Conservation (phyloP, 257 asterid genomes). For the Nicotiana attenuata region DNA sequence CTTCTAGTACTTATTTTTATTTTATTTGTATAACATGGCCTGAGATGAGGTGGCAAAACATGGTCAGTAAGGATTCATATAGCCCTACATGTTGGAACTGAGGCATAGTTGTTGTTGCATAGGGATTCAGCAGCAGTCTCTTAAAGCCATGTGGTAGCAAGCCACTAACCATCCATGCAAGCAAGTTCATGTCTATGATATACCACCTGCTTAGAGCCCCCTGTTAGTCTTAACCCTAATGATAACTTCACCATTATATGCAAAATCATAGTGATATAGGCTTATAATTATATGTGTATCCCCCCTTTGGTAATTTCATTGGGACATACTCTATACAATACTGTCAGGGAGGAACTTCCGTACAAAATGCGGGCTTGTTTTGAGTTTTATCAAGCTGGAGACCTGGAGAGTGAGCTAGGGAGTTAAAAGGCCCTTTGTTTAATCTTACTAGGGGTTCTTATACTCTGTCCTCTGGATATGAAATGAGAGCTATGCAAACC, state of each 20-base stretch:
- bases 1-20: neutral
- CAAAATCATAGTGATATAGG: neutral
- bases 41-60: neutral
- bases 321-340: neutral
- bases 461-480: neutral
- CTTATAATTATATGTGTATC: neutral
- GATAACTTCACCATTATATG: neutral
- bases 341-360: neutral
- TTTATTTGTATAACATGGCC: neutral
- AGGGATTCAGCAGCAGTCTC: neutral
- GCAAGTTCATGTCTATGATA: neutral
- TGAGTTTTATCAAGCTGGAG: neutral
- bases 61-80: neutral
- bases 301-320: neutral
- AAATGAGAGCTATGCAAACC: neutral
- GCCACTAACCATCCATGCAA: neutral
- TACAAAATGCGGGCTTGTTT: neutral
- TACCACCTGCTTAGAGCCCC: neutral
- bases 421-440: neutral
- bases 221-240: neutral
- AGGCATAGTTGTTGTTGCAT: neutral
- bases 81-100: neutral
- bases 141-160: neutral
- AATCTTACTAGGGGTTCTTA: neutral
- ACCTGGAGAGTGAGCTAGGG: neutral